Base-by-base conservation (phyloP, 2,329 filamentous ascomycete species). In the Clonostachys sp. region DNA sequence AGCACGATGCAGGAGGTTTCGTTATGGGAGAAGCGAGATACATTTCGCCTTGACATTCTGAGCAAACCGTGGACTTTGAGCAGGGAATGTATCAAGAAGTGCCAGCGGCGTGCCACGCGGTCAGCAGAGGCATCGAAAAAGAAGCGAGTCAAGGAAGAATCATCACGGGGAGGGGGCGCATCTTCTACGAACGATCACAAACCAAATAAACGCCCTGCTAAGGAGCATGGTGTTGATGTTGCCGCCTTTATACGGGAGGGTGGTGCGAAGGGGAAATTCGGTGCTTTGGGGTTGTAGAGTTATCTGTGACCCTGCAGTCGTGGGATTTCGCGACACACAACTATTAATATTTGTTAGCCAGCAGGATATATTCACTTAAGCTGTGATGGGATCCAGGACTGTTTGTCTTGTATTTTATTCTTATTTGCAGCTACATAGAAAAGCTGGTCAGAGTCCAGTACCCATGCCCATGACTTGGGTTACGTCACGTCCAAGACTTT, bases 1-100 rank as follows among this genome's bases (percentile, higher is more conserved):
- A 71, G 73, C 41, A 86, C 81, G 1, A 71, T 73, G 42, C 69
- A 77, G 34, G 83, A 87, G 58, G 66, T 84, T 5, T 61, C 57
- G 8, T 77, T 83, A 9, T 86, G 83, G 83, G 69, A 75, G 54
- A 80, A 80, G 62, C 66, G 74, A 41, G 53, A 60, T 16, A 61
- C 61, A 33, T 83, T 86, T 56, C 70, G 71, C 35, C 57, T 56
- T 34, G 70, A 78, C 5, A 66, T 81, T 6, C 65, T 86, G 13
- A 60, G 62, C 4, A 63, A 60, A 48, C 74, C 79, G 0, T 86
- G 83, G 83, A 58, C 73, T n/a, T 54, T 86, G 33, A 70, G 66
- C 33, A 60, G 62, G 18, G 70, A 65, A 48, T 71, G 77, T 46
- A 66, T 83, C 42, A 72, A 72, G 44, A 66, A 62, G 48, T 82